Evolutionary conservation across 352 stramenopile species (phyloP).

Genomic region (Globisporangium sylvaticum): DNA sequence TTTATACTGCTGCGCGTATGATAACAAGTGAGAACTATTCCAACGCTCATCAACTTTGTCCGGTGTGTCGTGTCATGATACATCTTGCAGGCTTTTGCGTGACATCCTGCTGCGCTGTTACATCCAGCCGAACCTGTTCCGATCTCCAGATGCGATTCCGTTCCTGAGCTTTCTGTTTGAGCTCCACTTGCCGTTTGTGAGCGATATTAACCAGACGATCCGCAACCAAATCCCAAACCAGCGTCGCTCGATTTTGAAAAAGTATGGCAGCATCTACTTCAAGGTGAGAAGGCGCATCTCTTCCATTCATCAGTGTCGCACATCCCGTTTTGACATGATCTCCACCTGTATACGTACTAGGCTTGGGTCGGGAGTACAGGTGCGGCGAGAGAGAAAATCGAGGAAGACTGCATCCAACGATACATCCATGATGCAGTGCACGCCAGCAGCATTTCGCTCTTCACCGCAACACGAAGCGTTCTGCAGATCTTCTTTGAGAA

Average conservation of each 20-base stretch:
- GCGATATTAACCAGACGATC: constrained; percentile 87
- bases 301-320: not conserved
- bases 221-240: constrained; percentile 84
- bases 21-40: not conserved
- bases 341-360: not conserved
- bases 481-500: constrained; percentile 86
- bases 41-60: not conserved
- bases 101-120: constrained; percentile 87
- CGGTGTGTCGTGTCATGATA: not conserved
- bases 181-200: constrained; percentile 78
- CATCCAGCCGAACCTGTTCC: constrained; percentile 83
- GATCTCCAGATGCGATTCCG: constrained; percentile 69
- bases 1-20: not conserved
- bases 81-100: constrained; percentile 37
- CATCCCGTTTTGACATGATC: not conserved
- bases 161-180: constrained; percentile 88
- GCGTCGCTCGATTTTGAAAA: constrained; percentile 76
- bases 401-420: constrained; percentile 81
- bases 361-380: constrained; percentile 66
- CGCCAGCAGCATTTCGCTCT: constrained; percentile 60
- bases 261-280: constrained; percentile 82
- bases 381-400: constrained; percentile 57
- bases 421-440: constrained; percentile 76
- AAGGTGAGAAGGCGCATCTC: constrained; percentile 22
- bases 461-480: constrained; percentile 57